Evolutionary conservation across 768 basidiomycete genomes (phyloP).

Genomic region (Trametes elegans): DNA sequence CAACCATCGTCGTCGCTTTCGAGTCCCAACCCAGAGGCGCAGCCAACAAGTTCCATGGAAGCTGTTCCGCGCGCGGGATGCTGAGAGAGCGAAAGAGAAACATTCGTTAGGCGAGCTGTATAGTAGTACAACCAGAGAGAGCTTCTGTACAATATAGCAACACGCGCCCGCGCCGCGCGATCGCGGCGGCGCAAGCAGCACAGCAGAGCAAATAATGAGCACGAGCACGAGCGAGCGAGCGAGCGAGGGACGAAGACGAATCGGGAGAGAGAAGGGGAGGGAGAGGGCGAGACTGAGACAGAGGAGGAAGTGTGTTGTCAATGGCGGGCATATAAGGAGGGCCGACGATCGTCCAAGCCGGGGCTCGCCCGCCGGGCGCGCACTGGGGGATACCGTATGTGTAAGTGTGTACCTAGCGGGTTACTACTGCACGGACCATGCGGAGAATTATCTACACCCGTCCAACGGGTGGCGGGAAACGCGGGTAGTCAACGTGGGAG

Average conservation of each 20-base stretch:
- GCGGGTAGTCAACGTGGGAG: not conserved
- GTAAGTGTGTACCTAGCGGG: not conserved
- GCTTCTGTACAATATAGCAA: conserved; percentile 12
- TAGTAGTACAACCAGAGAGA: conserved; percentile 13
- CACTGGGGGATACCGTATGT: not conserved
- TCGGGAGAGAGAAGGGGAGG: no score
- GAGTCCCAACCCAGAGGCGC: no score
- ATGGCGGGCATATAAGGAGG: no score
- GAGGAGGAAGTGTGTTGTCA: no score
- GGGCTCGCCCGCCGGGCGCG: no score
- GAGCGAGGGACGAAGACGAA: not conserved
- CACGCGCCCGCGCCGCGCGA: not conserved
- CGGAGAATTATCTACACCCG: conserved; percentile 3
- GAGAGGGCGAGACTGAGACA: no score
- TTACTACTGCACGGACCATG: not conserved
- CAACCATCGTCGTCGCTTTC: no score
- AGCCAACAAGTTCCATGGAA: no score
- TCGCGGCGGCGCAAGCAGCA: no score
- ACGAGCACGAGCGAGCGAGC: no score
- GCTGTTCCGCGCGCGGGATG: no score
- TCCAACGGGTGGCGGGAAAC: not conserved
- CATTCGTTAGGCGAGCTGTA: conserved; percentile 9
- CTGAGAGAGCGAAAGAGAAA: not conserved
- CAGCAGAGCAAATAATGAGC: no score
- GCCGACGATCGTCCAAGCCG: not conserved